Percentiles rank a stretch among this genome's conserved stretches.
Evolutionary conservation across 306 rosid species (phyloP).

Genomic region (apple (Malus domestica)): DNA sequence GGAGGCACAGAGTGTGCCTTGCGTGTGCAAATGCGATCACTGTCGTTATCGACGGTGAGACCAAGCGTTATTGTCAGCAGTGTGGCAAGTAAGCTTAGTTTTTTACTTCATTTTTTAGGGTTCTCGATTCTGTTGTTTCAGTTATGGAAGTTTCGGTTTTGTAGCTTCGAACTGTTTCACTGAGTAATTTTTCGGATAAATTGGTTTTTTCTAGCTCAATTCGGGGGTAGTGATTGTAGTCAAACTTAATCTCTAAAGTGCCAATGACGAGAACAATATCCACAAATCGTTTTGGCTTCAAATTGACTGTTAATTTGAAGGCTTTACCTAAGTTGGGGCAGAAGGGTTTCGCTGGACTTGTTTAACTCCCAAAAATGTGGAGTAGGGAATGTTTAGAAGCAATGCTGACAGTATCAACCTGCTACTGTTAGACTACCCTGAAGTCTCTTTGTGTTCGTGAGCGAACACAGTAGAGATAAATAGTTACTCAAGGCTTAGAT

Average conservation of each 20-base stretch:
- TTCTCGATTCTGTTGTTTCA: neutral
- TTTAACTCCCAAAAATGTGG: neutral
- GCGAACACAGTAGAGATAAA: neutral
- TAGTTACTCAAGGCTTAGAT: neutral
- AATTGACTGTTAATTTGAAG: neutral
- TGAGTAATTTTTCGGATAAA: neutral
- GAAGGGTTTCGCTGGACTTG: neutral
- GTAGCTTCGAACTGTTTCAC: neutral
- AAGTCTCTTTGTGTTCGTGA: neutral
- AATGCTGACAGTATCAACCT: neutral
- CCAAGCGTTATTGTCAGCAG: slow-evolving; percentile 90
- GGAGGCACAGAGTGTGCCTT: slow-evolving; percentile 81
- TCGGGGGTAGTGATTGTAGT: neutral
- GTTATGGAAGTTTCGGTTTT: neutral
- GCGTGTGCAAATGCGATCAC: slow-evolving; percentile 68
- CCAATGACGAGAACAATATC: neutral
- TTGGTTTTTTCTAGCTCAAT: neutral
- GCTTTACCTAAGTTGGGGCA: neutral
- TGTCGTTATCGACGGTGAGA: slow-evolving; percentile 53
- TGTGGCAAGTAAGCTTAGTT: slow-evolving; percentile 76
- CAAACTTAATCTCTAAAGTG: neutral
- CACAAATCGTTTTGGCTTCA: neutral
- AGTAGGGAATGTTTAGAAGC: neutral
- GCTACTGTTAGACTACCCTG: neutral
- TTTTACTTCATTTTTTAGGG: neutral